phyloP scores from a whole-genome alignment of 768 basidiomycete species.

The Brasilioporus rufonigricans region DNA sequence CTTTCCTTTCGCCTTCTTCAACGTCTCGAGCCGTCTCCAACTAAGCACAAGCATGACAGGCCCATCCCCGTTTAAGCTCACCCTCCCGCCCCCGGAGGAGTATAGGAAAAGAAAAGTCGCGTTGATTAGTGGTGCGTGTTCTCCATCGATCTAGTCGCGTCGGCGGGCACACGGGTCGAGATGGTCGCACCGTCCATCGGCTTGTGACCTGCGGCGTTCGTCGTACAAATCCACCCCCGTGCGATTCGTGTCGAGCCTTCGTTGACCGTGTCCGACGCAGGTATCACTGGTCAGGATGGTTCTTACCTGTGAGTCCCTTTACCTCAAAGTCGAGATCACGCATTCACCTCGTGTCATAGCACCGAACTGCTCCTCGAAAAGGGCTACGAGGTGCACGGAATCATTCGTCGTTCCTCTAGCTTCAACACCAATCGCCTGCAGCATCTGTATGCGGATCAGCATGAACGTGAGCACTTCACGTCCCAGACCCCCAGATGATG shows the following conservation, averaged over 20 bases:
- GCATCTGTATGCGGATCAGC: conserved; percentile 90
- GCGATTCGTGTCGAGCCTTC: background rate
- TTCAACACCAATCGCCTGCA: conserved; percentile 97
- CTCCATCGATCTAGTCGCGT: conserved; percentile 1
- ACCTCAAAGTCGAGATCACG: background rate
- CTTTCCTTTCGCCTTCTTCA: no score
- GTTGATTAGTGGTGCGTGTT: conserved; percentile 74
- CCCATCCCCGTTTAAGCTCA: conserved; percentile 40
- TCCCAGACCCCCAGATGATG: background rate
- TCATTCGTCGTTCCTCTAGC: conserved; percentile 95
- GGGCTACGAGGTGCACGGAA: conserved; percentile 91
- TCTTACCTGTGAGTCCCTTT: conserved; percentile 78
- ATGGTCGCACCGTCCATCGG: background rate
- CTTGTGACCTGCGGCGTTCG: background rate
- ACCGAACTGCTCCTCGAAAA: conserved; percentile 82
- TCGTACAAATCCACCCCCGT: background rate
- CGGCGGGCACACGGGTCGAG: background rate
- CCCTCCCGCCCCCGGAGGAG: conserved; percentile 72
- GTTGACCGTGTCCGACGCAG: conserved; percentile 39
- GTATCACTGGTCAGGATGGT: conserved; percentile 95
- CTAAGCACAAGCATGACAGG: conserved; percentile 16
- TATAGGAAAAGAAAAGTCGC: conserved; percentile 92
- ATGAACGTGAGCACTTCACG: conserved; percentile 64
- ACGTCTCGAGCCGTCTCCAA: background rate
- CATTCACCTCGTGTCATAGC: conserved; percentile 36